Base-by-base conservation (phyloP, 2,329 filamentous ascomycete species). In the Chaetomium strumarium region DNA sequence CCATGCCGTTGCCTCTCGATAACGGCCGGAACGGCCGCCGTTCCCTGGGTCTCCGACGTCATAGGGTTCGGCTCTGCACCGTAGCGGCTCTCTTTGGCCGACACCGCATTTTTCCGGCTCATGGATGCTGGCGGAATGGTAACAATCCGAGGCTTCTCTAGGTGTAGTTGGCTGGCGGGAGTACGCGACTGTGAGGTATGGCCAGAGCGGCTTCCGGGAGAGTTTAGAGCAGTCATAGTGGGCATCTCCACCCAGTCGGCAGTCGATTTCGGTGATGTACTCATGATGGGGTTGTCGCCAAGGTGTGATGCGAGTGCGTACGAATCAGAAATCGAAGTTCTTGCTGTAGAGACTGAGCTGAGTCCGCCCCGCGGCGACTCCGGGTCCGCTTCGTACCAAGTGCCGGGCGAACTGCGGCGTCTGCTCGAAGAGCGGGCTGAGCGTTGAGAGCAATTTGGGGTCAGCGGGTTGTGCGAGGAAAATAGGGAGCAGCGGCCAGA, bases 401-500 rank as follows among this genome's bases (percentile, higher is more conserved):
- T 58, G 19, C 53, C 51, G n/a, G 55, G 44, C 5, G 40, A 33
- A 42, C 29, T 47, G 12, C 43, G 36, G 45, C 45, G 33, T 19
- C 47, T 29, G 14, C 51, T 55, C 8, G 48, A 46, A 9, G 53
- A 54, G 17, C 53, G 55, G 7, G 55, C 47, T 5, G 53, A 52
- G 10, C 38, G 37, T 0, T 37, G 34, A 38, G 41, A 51, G 9
- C 49, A 51, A 17, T 49, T 49, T 19, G 56, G 55, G 42, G 56
- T 53, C 9, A 45, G 13, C 14, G 50, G 49, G 34, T 58, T 55
- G 46, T 55, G 61, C 29, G 66, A 65, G 53, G 62, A 55, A 3
- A 60, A 49, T 2, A 62, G 62, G 38, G 64, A 63, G 30, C 63
- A 59, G 46, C 64, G 67, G 19, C 66, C 69, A 1, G 68, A 67